Conservation (phyloP, 176 grass and related monocot genomes). For the Cocos nucifera region DNA sequence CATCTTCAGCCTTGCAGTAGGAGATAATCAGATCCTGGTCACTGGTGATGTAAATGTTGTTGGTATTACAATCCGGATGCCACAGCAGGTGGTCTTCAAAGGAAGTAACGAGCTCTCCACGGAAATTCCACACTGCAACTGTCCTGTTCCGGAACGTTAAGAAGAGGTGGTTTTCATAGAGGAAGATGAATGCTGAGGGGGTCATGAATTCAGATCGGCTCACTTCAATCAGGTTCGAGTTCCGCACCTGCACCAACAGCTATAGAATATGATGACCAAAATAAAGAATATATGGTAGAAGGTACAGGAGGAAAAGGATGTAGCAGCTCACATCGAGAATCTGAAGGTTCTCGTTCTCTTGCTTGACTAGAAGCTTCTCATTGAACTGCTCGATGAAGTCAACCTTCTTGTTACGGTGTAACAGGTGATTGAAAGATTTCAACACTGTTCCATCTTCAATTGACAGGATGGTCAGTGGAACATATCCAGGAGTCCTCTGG, state of each 20-base stretch:
- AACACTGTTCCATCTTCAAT: slow-evolving; percentile 58
- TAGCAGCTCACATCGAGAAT: slow-evolving; percentile 48
- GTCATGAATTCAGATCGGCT: slow-evolving; percentile 63
- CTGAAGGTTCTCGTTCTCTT: slow-evolving; percentile 73
- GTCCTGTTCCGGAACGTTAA: slow-evolving; percentile 62
- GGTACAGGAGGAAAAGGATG: slow-evolving; percentile 1
- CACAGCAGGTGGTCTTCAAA: slow-evolving; percentile 64
- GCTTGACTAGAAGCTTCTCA: slow-evolving; percentile 64
- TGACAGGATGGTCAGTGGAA: slow-evolving; percentile 49
- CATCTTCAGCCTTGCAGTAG: slow-evolving; percentile 40
- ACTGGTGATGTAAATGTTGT: slow-evolving; percentile 61
- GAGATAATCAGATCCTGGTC: slow-evolving; percentile 66
- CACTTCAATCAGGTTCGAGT: slow-evolving; percentile 52
- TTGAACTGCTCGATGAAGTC: slow-evolving; percentile 79
- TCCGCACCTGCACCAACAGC: slow-evolving; percentile 42
- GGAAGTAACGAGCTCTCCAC: slow-evolving; percentile 56
- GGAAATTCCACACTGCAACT: slow-evolving; percentile 62
- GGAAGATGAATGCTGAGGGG: slow-evolving; percentile 70
- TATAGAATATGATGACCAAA: slow-evolving; percentile 16
- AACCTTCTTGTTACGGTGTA: slow-evolving; percentile 59
- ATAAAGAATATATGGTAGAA: neutral
- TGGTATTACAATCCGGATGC: slow-evolving; percentile 64
- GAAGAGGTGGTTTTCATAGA: slow-evolving; percentile 63
- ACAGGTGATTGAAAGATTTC: slow-evolving; percentile 55
- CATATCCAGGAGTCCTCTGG: slow-evolving; percentile 30